Base-by-base conservation (phyloP, 2,329 filamentous ascomycete species). In the Microsporum ferrugineum region DNA sequence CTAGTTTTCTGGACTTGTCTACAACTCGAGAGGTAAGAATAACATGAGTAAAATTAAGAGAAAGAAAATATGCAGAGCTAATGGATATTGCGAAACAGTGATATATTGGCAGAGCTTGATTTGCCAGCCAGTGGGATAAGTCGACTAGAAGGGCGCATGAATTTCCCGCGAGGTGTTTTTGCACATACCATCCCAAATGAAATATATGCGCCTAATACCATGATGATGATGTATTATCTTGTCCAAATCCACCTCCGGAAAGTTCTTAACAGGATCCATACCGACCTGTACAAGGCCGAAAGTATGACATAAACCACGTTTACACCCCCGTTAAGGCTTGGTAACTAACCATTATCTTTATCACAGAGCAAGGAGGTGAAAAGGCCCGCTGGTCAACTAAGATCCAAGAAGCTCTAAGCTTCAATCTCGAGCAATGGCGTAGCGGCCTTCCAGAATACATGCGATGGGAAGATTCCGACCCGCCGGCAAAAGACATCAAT, bases 1-100 rank as follows among this genome's bases (percentile, higher is more conserved):
- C 81, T 95, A 67, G 87, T 89, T 0, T 96, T 91, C 68, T 97
- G 92, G 92, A 94, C 91, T 5, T 95, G 89, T 71, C 77, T 96
- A 64, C 92, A 97, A 70, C 80, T 97, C 8, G 92, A 97, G 74
- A 96, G 87, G 87, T 89, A 73, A 66, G 51, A 45, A 55, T 36
- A 10, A 14, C 36, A 33, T 34, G 14, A 3, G 4, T 23, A 43
- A 33, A 51, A 34, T 29, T 17, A 23, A 27, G 12, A 5, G n/a
- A 43, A 55, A 31, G 10, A 5, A 3, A 60, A 23, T 23, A 23
- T 23, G 17, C 23, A 2, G 3, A 10, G 6, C 43, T 59, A 36
- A 39, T 33, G 5, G 5, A 2, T 6, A n/a, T 6, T 57, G 5
- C 23, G 41, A 31, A 53, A 14, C 61, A 91, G 91, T 73, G 92